Evolutionary conservation across 2,329 filamentous ascomycete genomes (phyloP), one percentile per base, ranked within the genome.

Genomic region (Gyromitra esculenta): DNA sequence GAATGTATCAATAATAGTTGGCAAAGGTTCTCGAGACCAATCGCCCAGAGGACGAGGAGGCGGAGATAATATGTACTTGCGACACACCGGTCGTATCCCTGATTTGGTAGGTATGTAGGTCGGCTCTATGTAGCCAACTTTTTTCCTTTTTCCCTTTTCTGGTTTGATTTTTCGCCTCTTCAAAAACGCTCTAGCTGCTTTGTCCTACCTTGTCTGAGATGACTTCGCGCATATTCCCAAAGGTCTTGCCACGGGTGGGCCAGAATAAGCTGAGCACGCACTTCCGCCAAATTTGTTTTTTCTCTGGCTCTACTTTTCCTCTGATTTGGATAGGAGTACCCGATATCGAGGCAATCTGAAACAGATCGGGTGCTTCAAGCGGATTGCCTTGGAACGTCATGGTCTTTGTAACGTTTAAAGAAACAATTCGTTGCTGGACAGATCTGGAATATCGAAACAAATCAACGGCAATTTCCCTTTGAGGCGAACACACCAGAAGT

Each of bases 141-240:
- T 35, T 41, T 68, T 56, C 37, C 59, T 35, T 35, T 69, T 60
- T 69, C 39, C 71, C 48, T 63, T 63, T 45, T 56, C 71, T 59
- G 63, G 63, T 68, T 48, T 13, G 41, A 62, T 57, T 73, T 67
- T 73, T 68, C 15, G 69, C 69, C 48, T 52, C 48, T 52, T 52
- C 48, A 5, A 52, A 31, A 2, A 18, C n/a, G 31, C 63, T 62
- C 50, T 73, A 21, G 43, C 11, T 63, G 64, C 71, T 62, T 69
- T 57, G 66, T 75, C 65, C 59, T 41, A 71, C 72, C 62, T n/a
- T 65, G 72, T 75, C 65, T 71, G 62, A 71, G 66, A 69, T 75
- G 48, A 50, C 66, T 57, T 70, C 59, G 65, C 54, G 48, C 43
- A 68, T 31, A 37, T 13, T 37, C 18, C 25, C 54, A 21, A 59